Conservation (phyloP, 2,329 filamentous ascomycete genomes). For the Fusarium verrucosum region DNA sequence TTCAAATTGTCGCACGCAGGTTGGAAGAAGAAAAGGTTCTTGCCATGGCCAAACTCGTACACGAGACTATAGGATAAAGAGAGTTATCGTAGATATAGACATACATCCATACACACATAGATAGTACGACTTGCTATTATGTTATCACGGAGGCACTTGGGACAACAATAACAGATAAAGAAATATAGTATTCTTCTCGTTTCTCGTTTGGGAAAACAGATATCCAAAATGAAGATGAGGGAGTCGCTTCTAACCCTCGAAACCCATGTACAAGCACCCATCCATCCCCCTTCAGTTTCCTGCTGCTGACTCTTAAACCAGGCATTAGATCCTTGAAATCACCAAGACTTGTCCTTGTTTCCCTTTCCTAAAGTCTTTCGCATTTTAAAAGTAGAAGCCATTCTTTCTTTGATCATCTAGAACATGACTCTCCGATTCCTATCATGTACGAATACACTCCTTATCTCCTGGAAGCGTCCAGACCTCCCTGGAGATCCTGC, state of each 20-base stretch:
- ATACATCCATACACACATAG: neutral
- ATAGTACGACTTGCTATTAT: neutral
- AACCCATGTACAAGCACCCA: constrained; percentile 12
- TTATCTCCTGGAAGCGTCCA: constrained; percentile 49
- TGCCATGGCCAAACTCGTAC: constrained; percentile 37
- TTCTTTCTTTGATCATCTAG: constrained; percentile 11
- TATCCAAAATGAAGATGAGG: constrained; percentile 24
- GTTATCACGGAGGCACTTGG: neutral
- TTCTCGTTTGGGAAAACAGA: constrained; percentile 34
- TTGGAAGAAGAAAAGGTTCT: constrained; percentile 55
- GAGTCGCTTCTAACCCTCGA: constrained; percentile 9
- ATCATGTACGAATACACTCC: constrained; percentile 27
- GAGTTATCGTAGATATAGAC: neutral
- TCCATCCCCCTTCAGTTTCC: constrained; percentile 10
- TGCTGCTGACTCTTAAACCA: constrained; percentile 1
- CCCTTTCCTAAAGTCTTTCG: neutral
- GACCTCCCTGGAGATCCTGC: constrained; percentile 65
- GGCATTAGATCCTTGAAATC: constrained; percentile 33
- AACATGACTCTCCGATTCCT: neutral
- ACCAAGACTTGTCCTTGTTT: constrained; percentile 13
- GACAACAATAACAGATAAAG: constrained; percentile 21
- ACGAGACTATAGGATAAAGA: constrained; percentile 7
- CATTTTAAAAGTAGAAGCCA: constrained; percentile 13
- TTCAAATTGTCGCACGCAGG: constrained; percentile 56
- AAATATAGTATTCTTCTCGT: constrained; percentile 42